Evolutionary conservation across 2,329 filamentous ascomycete genomes (phyloP), one percentile per base, ranked within the genome.

Genomic region (Bertia moriformis): DNA sequence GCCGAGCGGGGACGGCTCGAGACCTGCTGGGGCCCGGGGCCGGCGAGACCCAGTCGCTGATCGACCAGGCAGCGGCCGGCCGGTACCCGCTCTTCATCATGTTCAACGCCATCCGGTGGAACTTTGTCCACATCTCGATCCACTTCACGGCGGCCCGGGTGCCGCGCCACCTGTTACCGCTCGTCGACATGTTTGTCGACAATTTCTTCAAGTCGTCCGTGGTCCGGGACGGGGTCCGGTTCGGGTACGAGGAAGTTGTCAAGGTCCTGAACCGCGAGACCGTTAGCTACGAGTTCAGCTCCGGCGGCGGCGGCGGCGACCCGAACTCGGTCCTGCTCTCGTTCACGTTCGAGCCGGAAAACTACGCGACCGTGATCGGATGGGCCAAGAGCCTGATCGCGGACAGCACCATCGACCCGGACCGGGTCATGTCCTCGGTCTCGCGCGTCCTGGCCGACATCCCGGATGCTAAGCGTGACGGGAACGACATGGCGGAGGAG

Each of bases 151-250:
- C 87, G 1, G 72, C 77, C 2, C 66, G 74, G 20, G 66, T 95
- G 1, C 85, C 88, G 0, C 70, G 81, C n/a, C 73, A 88, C 45
- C 70, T 89, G 43, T 87, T 89, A 53, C 91, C 91, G 3, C 61
- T 98, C 17, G 66, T 96, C 37, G 71, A 80, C 3, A 70, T 96
- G 30, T 96, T 93, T 52, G 78, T 78, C 20, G 84, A 88, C 52
- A 91, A 89, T 52, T 93, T 96, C 64, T 96, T 96, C 68, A 89
- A 86, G 52, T 86, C 88, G 0, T 89, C 89, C 2, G 79, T 98
- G 42, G 68, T 71, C 49, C 77, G 79, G 19, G 70, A 87, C 48
- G 87, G 84, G 33, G 68, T 85, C 53, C 73, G 71, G 18, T 63
- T 98, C 19, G 78, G 82, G 37, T 98, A 96, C 49, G 91, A 96